These are phyloP conservation scores for Gossypium gossypioides DNA, from an alignment of 441 rosid genomes.

Conservation along the genomic window DNA sequence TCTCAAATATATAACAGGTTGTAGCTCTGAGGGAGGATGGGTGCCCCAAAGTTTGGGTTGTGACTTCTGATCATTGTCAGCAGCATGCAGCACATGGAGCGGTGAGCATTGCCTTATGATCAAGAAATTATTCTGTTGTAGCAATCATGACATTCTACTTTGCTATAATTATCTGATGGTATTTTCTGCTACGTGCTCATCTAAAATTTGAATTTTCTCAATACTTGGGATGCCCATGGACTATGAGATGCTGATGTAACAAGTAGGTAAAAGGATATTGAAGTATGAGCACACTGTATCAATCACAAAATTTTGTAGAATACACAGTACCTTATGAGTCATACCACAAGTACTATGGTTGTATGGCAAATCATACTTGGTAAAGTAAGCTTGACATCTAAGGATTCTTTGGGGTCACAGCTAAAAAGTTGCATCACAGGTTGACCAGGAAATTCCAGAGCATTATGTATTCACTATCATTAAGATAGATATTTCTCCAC, in stretches of 20 bases:
- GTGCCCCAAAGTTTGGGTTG: slow-evolving; percentile 90
- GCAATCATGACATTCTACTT: not conserved
- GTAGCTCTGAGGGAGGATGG: slow-evolving; percentile 77
- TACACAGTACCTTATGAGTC: not conserved
- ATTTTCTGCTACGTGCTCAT: not conserved
- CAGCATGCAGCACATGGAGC: slow-evolving; percentile 89
- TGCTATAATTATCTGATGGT: not conserved
- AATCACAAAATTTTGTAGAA: not conserved
- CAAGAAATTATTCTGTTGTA: not conserved
- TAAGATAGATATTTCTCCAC: not conserved
- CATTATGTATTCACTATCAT: not conserved
- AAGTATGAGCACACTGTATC: not conserved
- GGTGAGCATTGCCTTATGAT: slow-evolving; percentile 32
- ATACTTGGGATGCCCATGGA: not conserved
- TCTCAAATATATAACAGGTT: slow-evolving; percentile 39
- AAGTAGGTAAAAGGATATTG: not conserved
- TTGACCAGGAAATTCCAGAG: not conserved
- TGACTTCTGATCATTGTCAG: slow-evolving; percentile 71
- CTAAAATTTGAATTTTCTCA: not conserved
- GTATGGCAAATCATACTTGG: not conserved
- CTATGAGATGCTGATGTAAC: not conserved
- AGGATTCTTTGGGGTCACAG: not conserved
- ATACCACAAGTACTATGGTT: not conserved
- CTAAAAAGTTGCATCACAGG: not conserved
- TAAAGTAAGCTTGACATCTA: not conserved